These are phyloP conservation scores for Hemileccinum rubropunctum DNA, from an alignment of 768 basidiomycete species.

Conservation along the genomic window DNA sequence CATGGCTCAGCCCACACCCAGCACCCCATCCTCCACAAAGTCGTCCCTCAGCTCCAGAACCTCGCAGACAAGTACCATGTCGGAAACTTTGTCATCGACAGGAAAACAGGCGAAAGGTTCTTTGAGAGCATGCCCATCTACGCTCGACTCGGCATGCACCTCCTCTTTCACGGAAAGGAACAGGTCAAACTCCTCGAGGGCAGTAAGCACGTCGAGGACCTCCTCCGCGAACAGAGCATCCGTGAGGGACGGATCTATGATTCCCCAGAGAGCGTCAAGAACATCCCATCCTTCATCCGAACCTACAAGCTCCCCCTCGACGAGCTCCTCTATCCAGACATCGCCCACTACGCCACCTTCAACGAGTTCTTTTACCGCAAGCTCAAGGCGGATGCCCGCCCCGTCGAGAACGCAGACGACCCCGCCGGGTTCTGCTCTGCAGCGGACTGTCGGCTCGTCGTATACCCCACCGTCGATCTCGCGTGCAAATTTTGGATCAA, in stretches of 20 bases:
- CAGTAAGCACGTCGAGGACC: constrained; percentile 44
- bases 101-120: constrained; percentile 47
- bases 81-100: constrained; percentile 56
- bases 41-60: constrained; percentile 56
- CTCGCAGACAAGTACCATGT: constrained; percentile 52
- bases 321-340: constrained; percentile 65
- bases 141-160: constrained; percentile 71
- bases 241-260: constrained; percentile 58
- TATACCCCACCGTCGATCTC: constrained; percentile 53
- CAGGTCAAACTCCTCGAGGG: constrained; percentile 48
- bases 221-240: constrained; percentile 54
- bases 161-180: constrained; percentile 60
- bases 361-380: constrained; percentile 75
- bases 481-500: constrained; percentile 79
- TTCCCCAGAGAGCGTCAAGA: constrained; percentile 45
- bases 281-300: constrained; percentile 54
- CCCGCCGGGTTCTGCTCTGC: constrained; percentile 54
- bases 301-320: constrained; percentile 52
- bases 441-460: constrained; percentile 74
- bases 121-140: constrained; percentile 79
- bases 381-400: constrained; percentile 57
- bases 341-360: constrained; percentile 60
- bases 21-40: constrained; percentile 41
- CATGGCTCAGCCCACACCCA: constrained; percentile 34
- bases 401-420: constrained; percentile 54